These are phyloP conservation scores for Tolypocladium album DNA, from an alignment of 2,329 filamentous ascomycete species.

Conservation along the genomic window DNA sequence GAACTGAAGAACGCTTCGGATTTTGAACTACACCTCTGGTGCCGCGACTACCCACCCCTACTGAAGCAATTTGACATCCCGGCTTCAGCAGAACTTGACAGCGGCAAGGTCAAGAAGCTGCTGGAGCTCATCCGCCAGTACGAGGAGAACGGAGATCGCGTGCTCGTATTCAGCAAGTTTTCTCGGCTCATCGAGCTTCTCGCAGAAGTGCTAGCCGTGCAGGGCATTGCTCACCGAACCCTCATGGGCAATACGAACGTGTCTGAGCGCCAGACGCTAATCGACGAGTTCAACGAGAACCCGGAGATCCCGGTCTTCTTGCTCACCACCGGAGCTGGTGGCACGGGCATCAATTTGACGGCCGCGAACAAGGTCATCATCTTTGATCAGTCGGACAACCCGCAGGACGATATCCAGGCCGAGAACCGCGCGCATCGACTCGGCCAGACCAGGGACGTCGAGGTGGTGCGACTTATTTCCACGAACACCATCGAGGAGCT, in stretches of 20 bases:
- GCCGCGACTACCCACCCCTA: conserved; percentile 44
- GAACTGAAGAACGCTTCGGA: conserved; percentile 50
- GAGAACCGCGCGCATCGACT: conserved; percentile 95
- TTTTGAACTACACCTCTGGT: conserved; percentile 57
- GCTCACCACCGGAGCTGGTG: conserved; percentile 84
- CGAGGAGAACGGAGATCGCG: conserved; percentile 70
- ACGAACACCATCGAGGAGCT: conserved; percentile 82
- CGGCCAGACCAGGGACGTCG: conserved; percentile 81
- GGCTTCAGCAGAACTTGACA: conserved; percentile 42
- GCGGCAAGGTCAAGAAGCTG: conserved; percentile 79
- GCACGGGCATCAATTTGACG: conserved; percentile 93
- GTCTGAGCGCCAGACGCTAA: conserved; percentile 71
- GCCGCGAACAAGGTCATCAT: conserved; percentile 96
- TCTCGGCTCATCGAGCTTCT: conserved; percentile 86
- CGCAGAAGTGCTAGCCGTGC: conserved; percentile 65
- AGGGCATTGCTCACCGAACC: conserved; percentile 68
- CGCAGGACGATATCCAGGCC: conserved; percentile 95
- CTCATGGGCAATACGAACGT: conserved; percentile 80
- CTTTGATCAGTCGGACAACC: conserved; percentile 95
- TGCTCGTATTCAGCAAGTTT: conserved; percentile 89
- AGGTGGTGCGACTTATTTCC: conserved; percentile 78
- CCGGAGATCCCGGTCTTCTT: conserved; percentile 78
- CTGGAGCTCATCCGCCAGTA: conserved; percentile 64
- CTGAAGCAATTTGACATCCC: conserved; percentile 43
- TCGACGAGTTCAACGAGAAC: conserved; percentile 76